Conservation (phyloP, 345 rosid species). For the Diplotaxis tenuifolia region DNA sequence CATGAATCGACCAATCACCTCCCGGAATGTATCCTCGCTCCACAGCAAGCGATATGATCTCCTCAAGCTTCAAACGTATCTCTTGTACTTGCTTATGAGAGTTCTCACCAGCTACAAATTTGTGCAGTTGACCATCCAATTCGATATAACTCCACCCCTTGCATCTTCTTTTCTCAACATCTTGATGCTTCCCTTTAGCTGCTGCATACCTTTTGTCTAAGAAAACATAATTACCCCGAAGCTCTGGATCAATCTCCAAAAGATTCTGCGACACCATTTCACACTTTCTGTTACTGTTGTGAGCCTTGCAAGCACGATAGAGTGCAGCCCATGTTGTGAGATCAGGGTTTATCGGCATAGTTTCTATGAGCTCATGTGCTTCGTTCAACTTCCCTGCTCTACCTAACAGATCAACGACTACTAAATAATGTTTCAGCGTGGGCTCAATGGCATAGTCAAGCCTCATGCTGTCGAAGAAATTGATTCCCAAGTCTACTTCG, state of each 20-base stretch:
- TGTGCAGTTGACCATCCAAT: constrained; percentile 46
- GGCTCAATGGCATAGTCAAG: constrained; percentile 64
- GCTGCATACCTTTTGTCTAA: constrained; percentile 50
- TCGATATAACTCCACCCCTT: constrained; percentile 58
- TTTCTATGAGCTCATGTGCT: constrained; percentile 47
- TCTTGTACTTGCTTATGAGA: constrained; percentile 43
- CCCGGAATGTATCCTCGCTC: constrained; percentile 54
- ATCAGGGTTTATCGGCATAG: constrained; percentile 59
- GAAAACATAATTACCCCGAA: constrained; percentile 51
- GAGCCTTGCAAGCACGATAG: constrained; percentile 58
- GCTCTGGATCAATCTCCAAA: constrained; percentile 52
- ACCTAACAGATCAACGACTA: constrained; percentile 56
- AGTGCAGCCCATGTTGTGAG: constrained; percentile 59
- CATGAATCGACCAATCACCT: constrained; percentile 59
- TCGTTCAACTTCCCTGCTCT: constrained; percentile 54
- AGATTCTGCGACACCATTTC: constrained; percentile 47
- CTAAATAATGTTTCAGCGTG: constrained; percentile 55
- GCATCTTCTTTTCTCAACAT: constrained; percentile 47
- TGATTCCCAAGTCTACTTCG: constrained; percentile 54
- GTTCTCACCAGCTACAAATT: constrained; percentile 52
- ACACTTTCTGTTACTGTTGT: constrained; percentile 43
- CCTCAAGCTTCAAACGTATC: constrained; percentile 45
- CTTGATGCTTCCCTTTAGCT: constrained; percentile 46
- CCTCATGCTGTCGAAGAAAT: constrained; percentile 62
- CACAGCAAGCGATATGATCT: constrained; percentile 42